phyloP scores from a whole-genome alignment of 257 asterid genomes.

The Anisodus acutangulus region DNA sequence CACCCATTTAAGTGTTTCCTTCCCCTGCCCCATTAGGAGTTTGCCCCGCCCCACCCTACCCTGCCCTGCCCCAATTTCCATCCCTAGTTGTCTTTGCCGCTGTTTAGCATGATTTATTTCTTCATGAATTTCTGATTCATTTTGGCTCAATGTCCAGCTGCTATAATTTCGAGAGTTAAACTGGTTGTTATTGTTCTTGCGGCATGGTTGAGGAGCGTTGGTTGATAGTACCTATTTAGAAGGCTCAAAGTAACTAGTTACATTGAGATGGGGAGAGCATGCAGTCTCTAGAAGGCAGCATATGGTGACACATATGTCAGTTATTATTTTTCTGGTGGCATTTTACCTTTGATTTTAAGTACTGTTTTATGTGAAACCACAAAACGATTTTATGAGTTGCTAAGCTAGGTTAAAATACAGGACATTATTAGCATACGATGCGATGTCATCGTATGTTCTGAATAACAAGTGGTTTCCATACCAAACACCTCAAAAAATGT shows the following conservation, averaged over 20 bases:
- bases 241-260: neutral
- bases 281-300: neutral
- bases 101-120: neutral
- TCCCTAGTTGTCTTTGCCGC: neutral
- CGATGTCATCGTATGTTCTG: neutral
- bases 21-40: too few species aligned
- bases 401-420: neutral
- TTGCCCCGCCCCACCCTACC: neutral
- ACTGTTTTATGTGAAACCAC: neutral
- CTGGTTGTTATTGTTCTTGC: neutral
- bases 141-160: neutral
- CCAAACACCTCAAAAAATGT: neutral
- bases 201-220: neutral
- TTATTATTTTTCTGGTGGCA: neutral
- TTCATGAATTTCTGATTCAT: neutral
- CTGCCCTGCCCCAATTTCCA: neutral
- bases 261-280: neutral
- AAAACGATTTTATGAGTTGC: neutral
- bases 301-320: neutral
- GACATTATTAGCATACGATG: neutral
- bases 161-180: neutral
- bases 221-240: neutral
- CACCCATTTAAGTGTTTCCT: neutral
- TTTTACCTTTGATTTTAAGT: neutral
- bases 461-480: neutral